These are phyloP conservation scores for Ophiocordyceps polyrhachis-furcata DNA, from an alignment of 2,329 filamentous ascomycete species.

Conservation along the genomic window DNA sequence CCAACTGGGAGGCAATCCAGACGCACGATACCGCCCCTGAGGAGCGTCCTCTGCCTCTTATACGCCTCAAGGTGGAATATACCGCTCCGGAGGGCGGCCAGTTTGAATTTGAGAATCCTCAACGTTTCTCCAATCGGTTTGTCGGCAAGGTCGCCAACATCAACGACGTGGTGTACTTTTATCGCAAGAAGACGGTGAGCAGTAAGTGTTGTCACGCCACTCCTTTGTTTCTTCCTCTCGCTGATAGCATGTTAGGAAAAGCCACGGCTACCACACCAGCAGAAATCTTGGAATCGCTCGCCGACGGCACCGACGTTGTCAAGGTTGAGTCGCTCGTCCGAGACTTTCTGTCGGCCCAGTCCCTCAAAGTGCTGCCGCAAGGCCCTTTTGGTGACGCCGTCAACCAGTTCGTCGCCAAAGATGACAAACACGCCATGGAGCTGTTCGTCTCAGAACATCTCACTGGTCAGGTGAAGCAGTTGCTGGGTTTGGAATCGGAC, in stretches of 20 bases:
- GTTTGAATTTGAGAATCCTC: slow-evolving; percentile 87
- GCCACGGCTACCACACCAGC: slow-evolving; percentile 32
- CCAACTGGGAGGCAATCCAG: slow-evolving; percentile 66
- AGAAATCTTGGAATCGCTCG: slow-evolving; percentile 40
- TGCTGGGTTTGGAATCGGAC: slow-evolving; percentile 46
- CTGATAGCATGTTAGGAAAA: slow-evolving; percentile 8
- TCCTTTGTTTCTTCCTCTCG: slow-evolving; percentile 1
- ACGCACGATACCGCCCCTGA: slow-evolving; percentile 40
- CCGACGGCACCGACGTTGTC: slow-evolving; percentile 39
- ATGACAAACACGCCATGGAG: slow-evolving; percentile 85
- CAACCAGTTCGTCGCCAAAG: slow-evolving; percentile 81
- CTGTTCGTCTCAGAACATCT: slow-evolving; percentile 58
- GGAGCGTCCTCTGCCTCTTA: slow-evolving; percentile 56
- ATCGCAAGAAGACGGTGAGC: slow-evolving; percentile 62
- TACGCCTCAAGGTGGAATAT: slow-evolving; percentile 82
- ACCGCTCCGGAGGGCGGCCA: slow-evolving; percentile 66
- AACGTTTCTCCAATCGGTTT: slow-evolving; percentile 88
- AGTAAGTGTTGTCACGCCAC: slow-evolving; percentile 5
- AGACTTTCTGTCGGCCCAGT: slow-evolving; percentile 74
- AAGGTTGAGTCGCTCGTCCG: slow-evolving; percentile 79
- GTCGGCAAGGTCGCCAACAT: slow-evolving; percentile 79
- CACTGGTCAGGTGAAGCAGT: slow-evolving; percentile 48
- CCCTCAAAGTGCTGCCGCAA: slow-evolving; percentile 80
- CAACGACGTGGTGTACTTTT: slow-evolving; percentile 84
- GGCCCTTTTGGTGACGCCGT: slow-evolving; percentile 88